Base-by-base conservation (phyloP, 768 basidiomycete genomes). In the Panaeolus cyanescens region DNA sequence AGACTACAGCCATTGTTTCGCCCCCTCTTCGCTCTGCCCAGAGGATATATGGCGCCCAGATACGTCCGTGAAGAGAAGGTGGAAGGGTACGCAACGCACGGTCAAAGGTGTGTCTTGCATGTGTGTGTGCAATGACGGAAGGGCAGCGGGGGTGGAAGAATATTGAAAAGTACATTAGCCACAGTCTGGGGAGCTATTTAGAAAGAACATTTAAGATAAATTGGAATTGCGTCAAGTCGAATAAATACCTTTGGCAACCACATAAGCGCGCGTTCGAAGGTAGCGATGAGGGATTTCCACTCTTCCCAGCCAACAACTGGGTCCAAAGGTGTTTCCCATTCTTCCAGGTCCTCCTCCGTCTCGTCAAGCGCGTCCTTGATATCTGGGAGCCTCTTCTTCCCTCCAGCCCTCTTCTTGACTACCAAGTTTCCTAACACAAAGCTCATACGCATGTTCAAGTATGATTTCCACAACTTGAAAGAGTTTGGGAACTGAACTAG, bases 401-500 rank as follows among this genome's bases (percentile, higher is more conserved):
- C 95, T 1, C 94, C 92, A 2, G 92, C 84, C 54, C 86, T 84
- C 80, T 93, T 90, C 75, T 87, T 90, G 40, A 82, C 72, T 5
- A 88, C 75, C 1, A 81, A 83, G 65, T 85, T 89, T 2, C 96
- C 97, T 9, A 96, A 80, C 3, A 99, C 93, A 74, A 90, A 97
- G 1, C 83, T 81, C 82, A 92, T 89, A 54, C 97, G 85, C 77
- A 89, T 86, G 55, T 82, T 83, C 40, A 98, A 80, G 74, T 99
- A 99, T 0, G 92, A 85, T 71, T 94, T 95, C 97, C 97, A 99
- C 56, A 99, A 77, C 73, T 97, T 95, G 86, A 94, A 99, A 2
- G 90, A 93, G 10, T 84, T 86, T 0, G 96, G 91, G 69, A 98
- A 97, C 64, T 95, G 85, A 3, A 77, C 82, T 22, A 99, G 83